Evolutionary conservation across 768 basidiomycete genomes (phyloP).

Genomic region (Boletus reticuloceps): DNA sequence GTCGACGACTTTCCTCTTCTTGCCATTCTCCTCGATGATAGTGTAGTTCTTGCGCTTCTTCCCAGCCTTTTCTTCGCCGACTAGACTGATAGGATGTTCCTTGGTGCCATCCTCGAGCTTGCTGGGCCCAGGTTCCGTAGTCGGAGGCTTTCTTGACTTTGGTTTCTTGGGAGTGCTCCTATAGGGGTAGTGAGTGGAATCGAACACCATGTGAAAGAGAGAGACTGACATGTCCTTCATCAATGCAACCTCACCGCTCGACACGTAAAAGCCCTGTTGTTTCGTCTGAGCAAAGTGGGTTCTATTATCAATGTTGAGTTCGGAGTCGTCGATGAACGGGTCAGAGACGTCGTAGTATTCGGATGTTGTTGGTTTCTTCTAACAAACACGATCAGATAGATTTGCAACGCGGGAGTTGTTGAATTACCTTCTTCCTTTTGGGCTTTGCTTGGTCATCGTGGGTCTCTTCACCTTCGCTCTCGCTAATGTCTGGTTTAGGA

Average conservation of each 20-base stretch:
- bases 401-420: neutral
- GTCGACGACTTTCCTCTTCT: conserved; percentile 71
- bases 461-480: conserved; percentile 52
- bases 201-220: neutral
- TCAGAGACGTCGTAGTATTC: conserved; percentile 92
- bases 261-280: conserved; percentile 92
- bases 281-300: conserved; percentile 90
- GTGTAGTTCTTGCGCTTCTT: conserved; percentile 59
- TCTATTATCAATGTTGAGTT: conserved; percentile 85
- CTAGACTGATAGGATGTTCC: conserved; percentile 49
- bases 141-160: conserved; percentile 54
- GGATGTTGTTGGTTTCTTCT: conserved; percentile 51
- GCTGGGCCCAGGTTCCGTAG: conserved; percentile 22
- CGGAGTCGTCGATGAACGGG: conserved; percentile 97
- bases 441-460: conserved; percentile 32
- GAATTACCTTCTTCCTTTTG: conserved; percentile 39
- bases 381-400: conserved; percentile 10
- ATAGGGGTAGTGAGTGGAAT: conserved; percentile 19
- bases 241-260: conserved; percentile 81
- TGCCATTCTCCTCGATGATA: conserved; percentile 52
- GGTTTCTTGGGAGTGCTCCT: conserved; percentile 66
- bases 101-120: conserved; percentile 42
- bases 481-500: conserved; percentile 50
- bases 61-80: conserved; percentile 38
- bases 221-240: conserved; percentile 64